Base-by-base conservation (phyloP, 2,329 filamentous ascomycete species). In the Graphium sp. region DNA sequence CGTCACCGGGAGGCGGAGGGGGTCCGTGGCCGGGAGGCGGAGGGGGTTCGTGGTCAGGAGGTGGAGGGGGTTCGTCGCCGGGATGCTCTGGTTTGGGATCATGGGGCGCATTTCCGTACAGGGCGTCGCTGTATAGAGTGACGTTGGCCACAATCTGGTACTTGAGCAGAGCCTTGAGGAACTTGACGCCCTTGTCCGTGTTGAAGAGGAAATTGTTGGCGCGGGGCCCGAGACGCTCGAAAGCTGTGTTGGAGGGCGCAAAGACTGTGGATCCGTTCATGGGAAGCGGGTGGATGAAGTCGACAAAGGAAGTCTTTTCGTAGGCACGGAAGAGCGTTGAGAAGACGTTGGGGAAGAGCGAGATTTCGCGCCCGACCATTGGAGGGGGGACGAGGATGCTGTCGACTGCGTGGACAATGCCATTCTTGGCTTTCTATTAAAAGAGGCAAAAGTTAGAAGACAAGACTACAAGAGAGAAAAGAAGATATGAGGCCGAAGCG, bases 191-290 rank as follows among this genome's bases (percentile, higher is more conserved):
- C 29, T 62, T 66, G 17, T 67, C 58, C 33, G 76, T 80, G 49
- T 65, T 66, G 62, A 94, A 94, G 4, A 94, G 60, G 62, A 92
- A 94, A 14, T 74, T 79, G 44, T 87, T 91, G 41, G 76, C 68
- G 31, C 49, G 60, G 1, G 68, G 63, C 1, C 83, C 82, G 1
- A 94, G 72, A 38, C 68, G 68, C 41, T 64, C 46, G 56, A 87
- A 93, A n/a, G 84, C 85, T 5, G 52, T 55, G 60, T 94, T 93
- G 25, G 66, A 70, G 0, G 85, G 84, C 0, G 78, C 79, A 42
- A 93, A 91, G 35, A 89, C 46, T 3, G 84, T 93, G 22, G 72
- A 71, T 20, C 82, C 82, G 3, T 57, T 49, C 20, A 55, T 55
- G 12, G 48, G 41, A 38, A 62, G 56, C 39, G 66, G 58, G 30